A percentile compares a stretch with the other conserved stretches of the same genome.
These are phyloP conservation scores for Lactarius pseudohatsudake DNA, from an alignment of 768 basidiomycete genomes.

Conservation along the genomic window DNA sequence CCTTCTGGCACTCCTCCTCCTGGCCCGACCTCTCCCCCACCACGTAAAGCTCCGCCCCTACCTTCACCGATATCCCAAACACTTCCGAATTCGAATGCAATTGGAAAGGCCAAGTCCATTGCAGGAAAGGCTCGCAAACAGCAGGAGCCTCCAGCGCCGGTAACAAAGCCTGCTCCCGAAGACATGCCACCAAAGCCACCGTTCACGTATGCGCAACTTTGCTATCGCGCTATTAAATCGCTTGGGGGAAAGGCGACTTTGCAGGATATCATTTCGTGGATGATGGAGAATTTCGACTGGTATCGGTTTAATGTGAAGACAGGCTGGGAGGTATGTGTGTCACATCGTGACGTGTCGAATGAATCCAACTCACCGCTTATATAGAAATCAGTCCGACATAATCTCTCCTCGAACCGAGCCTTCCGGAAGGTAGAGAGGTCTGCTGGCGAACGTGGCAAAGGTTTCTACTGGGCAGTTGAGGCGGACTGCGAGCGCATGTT, in stretches of 20 bases:
- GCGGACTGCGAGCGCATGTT: constrained; percentile 65
- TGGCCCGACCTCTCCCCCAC: constrained; percentile 43
- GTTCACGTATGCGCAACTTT: constrained; percentile 88
- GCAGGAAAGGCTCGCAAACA: constrained; percentile 22
- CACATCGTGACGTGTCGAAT: constrained; percentile 13
- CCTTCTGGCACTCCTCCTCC: constrained; percentile 76
- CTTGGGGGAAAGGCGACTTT: constrained; percentile 85
- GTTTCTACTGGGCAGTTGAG: constrained; percentile 92
- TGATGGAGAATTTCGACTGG: constrained; percentile 85
- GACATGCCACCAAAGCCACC: constrained; percentile 88
- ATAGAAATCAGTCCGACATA: constrained; percentile 89
- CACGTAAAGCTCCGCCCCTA: constrained; percentile 47
- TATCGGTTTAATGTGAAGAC: constrained; percentile 79
- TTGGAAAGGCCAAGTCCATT: constrained; percentile 33
- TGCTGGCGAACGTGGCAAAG: constrained; percentile 84
- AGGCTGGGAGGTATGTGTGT: constrained; percentile 81
- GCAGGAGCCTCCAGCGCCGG: constrained; percentile 36
- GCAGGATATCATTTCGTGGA: constrained; percentile 92
- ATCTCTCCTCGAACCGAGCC: constrained; percentile 87
- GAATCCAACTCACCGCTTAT: not conserved
- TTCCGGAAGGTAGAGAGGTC: constrained; percentile 90
- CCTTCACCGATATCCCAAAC: constrained; percentile 46
- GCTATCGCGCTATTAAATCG: constrained; percentile 82
- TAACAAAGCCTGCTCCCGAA: constrained; percentile 54
- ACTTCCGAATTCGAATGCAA: constrained; percentile 63